phyloP scores from a whole-genome alignment of 2,329 filamentous ascomycete genomes.

The Huntiella bhutanensis region DNA sequence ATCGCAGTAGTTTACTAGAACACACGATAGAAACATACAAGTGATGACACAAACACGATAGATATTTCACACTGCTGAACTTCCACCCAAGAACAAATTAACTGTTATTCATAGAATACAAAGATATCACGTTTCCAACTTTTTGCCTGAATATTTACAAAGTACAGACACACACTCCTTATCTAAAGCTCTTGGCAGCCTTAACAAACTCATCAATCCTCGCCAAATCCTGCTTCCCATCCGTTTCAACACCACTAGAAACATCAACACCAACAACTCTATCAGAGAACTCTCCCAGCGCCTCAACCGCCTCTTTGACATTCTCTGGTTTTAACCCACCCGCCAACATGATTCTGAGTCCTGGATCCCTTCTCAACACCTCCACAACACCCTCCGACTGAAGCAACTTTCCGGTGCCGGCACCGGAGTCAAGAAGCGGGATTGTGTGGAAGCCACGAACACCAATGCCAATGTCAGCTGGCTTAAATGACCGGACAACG shows the following conservation, averaged over 20 bases:
- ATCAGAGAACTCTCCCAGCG: conserved; percentile 35
- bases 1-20: too few relatives aligned
- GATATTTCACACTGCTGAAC: background rate
- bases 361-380: conserved; percentile 45
- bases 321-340: conserved; percentile 72
- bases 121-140: background rate
- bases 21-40: too few relatives aligned
- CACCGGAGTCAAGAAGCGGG: conserved; percentile 71
- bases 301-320: conserved; percentile 44
- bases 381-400: conserved; percentile 51
- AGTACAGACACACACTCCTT: conserved; percentile 11
- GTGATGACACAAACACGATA: too few relatives aligned
- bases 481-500: conserved; percentile 71
- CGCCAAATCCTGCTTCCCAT: conserved; percentile 59
- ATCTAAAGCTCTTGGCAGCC: conserved; percentile 45
- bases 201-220: conserved; percentile 70
- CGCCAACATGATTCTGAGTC: conserved; percentile 62
- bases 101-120: background rate
- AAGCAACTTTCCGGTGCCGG: conserved; percentile 63
- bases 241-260: conserved; percentile 78
- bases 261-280: conserved; percentile 75
- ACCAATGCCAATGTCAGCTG: conserved; percentile 52
- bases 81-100: background rate
- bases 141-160: background rate
- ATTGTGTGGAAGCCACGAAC: conserved; percentile 64